Evolutionary conservation across 306 rosid species (phyloP).

Genomic region (Neltuma alba): DNA sequence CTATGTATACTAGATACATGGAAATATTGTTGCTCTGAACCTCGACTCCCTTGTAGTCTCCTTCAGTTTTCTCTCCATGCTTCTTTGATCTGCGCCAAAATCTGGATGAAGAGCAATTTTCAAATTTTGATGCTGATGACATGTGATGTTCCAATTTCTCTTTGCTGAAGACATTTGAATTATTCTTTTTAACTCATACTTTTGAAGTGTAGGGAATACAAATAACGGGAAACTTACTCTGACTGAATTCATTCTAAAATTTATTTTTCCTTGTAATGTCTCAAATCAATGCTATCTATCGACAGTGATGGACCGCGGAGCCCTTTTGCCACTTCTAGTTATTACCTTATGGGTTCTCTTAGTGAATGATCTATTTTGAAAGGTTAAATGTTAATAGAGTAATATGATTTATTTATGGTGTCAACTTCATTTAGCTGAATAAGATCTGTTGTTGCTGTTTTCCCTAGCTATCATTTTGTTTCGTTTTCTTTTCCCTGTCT

Average conservation of each 20-base stretch:
- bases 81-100: neutral
- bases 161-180: neutral
- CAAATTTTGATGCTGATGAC: slow-evolving; percentile 9
- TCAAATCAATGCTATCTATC: no score
- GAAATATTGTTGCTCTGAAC: neutral
- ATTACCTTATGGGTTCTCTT: no score
- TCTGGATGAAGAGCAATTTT: neutral
- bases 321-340: no score
- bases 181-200: neutral
- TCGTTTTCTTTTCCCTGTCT: neutral
- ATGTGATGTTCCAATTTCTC: slow-evolving; percentile 16
- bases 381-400: no score
- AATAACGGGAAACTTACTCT: neutral
- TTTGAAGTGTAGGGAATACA: neutral
- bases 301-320: no score
- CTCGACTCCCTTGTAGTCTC: neutral
- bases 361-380: no score
- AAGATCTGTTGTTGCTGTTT: no score
- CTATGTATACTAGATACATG: neutral
- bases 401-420: no score
- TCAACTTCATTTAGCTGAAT: no score
- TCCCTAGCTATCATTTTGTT: neutral
- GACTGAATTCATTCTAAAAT: neutral
- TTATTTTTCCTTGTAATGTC: neutral
- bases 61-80: neutral